Conservation (phyloP, 148 eudicot genomes). For the Rhododendron ovatum region DNA sequence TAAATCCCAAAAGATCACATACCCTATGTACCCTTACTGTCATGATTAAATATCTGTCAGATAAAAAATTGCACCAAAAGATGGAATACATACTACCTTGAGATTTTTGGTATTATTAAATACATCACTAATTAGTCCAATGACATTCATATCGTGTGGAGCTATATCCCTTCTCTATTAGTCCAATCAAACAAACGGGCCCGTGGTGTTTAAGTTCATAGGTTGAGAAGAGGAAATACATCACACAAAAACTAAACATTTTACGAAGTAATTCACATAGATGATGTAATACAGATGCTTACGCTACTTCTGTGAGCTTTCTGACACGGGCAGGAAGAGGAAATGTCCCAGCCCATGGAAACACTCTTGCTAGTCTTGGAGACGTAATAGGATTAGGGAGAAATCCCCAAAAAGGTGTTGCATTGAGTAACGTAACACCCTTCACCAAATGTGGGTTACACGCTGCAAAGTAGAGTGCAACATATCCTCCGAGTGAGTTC, state of each 20-base stretch:
- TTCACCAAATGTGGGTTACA: slow-evolving; percentile 68
- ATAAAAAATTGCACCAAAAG: not conserved
- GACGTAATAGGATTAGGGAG: slow-evolving; percentile 78
- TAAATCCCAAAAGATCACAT: not conserved
- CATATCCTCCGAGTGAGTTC: slow-evolving; percentile 95
- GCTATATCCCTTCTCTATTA: not conserved
- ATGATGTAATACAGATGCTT: slow-evolving; percentile 26
- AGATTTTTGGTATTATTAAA: not conserved
- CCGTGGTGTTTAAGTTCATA: not conserved
- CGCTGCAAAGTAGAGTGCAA: slow-evolving; percentile 87
- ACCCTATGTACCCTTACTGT: not conserved
- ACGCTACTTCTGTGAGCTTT: slow-evolving; percentile 64
- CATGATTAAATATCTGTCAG: not conserved
- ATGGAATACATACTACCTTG: not conserved
- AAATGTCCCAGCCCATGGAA: slow-evolving; percentile 92
- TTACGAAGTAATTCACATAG: not conserved
- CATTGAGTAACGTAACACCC: slow-evolving; percentile 86
- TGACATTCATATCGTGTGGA: not conserved
- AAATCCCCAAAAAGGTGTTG: slow-evolving; percentile 98
- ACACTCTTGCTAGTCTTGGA: slow-evolving; percentile 62
- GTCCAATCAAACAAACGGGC: not conserved
- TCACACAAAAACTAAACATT: not conserved
- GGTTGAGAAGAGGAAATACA: not conserved
- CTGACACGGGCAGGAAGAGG: slow-evolving; percentile 75
- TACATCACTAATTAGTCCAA: not conserved